Base-by-base conservation (phyloP, 192 early-diverging fungal species). In the Rhizophagus clarus region DNA sequence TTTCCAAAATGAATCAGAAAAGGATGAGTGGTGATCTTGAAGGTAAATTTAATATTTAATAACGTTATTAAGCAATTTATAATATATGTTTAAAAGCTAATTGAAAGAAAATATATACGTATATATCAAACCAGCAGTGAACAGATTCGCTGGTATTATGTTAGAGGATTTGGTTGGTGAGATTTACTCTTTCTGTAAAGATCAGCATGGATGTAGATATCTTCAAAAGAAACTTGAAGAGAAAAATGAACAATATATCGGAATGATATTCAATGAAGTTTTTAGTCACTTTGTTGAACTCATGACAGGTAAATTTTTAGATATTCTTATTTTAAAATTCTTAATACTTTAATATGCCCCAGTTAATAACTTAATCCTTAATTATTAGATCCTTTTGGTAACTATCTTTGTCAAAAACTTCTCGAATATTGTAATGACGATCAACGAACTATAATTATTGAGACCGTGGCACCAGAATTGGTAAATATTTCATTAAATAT, bases 361-460 rank as follows among this genome's bases (percentile, higher is more conserved):
- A n/a, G n/a, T 42, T n/a, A 72, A 10, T 20, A n/a, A 56, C 29
- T 79, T 28, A 15, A 42, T 75, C 60, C 11, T 0, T 20, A n/a
- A 66, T 15, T 7, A 60, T 77, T 64, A 29, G 95, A 97, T 85
- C 94, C 96, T 2, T 97, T 97, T 86, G 96, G 96, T 60, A 97
- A 97, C 83, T 97, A 97, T 81, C 86, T 97, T 34, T 96, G 95
- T 82, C 96, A 97, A 80, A 96, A 95, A 80, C 82, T 97, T n/a
- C 81, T 97, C 47, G 96, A 97, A 81, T 87, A 88, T 84, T 94
- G 93, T 80, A 90, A 85, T 45, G 94, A 96, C 74, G 84, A 87
- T 10, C 95, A 97, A 79, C 87, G 92, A 66, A 92, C 90, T 12
- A 88, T 88, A 82, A 91, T 95, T 80, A 91, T 96, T 20, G 88